Percentiles rank a stretch among this genome's conserved stretches.
Evolutionary conservation across 768 basidiomycete genomes (phyloP).

Genomic region (Boletus tomentosulus): DNA sequence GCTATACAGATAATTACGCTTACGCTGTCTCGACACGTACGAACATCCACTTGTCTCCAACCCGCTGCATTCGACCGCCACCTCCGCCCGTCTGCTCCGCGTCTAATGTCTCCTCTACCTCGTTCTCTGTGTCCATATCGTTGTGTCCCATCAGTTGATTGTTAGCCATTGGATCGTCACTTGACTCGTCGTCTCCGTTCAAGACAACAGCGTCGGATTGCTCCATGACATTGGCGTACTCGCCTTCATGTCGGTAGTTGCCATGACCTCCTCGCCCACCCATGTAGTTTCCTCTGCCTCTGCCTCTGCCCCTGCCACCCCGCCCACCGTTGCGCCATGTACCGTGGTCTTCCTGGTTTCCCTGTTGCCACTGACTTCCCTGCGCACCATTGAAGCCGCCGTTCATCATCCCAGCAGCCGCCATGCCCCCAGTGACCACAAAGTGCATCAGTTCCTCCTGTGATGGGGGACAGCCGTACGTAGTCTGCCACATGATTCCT

Average conservation of each 20-base stretch:
- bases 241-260: slow-evolving; percentile 44
- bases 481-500: slow-evolving; percentile 71
- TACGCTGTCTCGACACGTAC: slow-evolving; percentile 36
- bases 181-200: slow-evolving; percentile 40
- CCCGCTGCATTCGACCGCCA: slow-evolving; percentile 61
- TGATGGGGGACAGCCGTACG: slow-evolving; percentile 63
- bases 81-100: slow-evolving; percentile 10
- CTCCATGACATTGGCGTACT: background rate
- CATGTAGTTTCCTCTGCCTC: slow-evolving; percentile 36
- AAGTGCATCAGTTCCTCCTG: slow-evolving; percentile 77
- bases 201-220: slow-evolving; percentile 48
- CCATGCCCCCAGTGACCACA: slow-evolving; percentile 43
- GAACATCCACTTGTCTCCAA: slow-evolving; percentile 73
- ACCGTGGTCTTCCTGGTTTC: slow-evolving; percentile 27
- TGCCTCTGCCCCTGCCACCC: slow-evolving; percentile 33
- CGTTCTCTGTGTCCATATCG: background rate
- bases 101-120: background rate
- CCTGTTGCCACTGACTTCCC: background rate
- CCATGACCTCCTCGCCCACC: slow-evolving; percentile 36
- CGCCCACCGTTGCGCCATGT: slow-evolving; percentile 35
- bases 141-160: no score
- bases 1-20: slow-evolving; percentile 24
- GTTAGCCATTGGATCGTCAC: no score
- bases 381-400: slow-evolving; percentile 17
- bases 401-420: slow-evolving; percentile 10